These are phyloP conservation scores for Clonostachys chloroleuca DNA, from an alignment of 2,329 filamentous ascomycete genomes.

Conservation along the genomic window DNA sequence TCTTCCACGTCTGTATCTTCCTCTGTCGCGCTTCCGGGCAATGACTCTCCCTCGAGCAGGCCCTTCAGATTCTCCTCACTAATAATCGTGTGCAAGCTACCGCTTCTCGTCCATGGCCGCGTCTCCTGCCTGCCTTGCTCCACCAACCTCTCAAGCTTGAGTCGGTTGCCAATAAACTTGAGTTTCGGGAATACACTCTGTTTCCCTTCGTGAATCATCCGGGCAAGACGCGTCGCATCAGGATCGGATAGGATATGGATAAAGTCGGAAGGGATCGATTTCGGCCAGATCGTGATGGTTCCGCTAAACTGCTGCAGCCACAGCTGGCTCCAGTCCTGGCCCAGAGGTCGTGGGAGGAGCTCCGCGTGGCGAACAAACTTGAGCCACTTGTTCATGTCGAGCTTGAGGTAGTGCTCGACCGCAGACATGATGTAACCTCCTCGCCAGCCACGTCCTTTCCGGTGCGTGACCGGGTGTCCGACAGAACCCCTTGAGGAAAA, in stretches of 20 bases:
- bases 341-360: constrained; percentile 81
- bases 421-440: constrained; percentile 92
- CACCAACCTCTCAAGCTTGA: constrained; percentile 74
- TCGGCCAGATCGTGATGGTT: constrained; percentile 95
- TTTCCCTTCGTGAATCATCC: constrained; percentile 88
- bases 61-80: constrained; percentile 56
- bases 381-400: constrained; percentile 96
- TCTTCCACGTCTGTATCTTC: constrained; percentile 28
- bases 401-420: constrained; percentile 89
- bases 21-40: constrained; percentile 22
- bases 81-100: constrained; percentile 55
- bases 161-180: constrained; percentile 82
- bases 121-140: constrained; percentile 54
- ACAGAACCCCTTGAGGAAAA: constrained; percentile 92
- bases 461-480: constrained; percentile 89
- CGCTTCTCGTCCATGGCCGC: constrained; percentile 38
- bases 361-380: constrained; percentile 92
- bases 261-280: constrained; percentile 74
- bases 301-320: constrained; percentile 95
- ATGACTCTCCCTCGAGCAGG: constrained; percentile 33
- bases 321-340: constrained; percentile 94
- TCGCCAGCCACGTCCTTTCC: constrained; percentile 89
- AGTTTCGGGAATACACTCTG: constrained; percentile 88
- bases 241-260: constrained; percentile 84
- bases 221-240: constrained; percentile 65